Evolutionary conservation across 2,329 filamentous ascomycete species (phyloP), one percentile per base, ranked within the genome.

Genomic region (Pleomassaria siparia): DNA sequence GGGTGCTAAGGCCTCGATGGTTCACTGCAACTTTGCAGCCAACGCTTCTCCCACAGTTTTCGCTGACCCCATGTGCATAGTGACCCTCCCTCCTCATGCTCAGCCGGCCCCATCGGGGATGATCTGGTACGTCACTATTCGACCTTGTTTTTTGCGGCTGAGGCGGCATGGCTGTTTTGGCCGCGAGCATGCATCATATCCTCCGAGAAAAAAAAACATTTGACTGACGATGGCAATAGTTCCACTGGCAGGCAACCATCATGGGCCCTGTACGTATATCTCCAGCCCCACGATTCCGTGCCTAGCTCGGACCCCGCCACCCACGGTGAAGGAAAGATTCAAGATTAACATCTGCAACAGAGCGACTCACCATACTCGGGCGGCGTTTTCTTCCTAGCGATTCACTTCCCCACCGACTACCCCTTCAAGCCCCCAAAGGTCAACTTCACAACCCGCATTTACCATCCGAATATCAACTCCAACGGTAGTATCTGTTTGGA

Each of bases 381-480:
- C 73, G 94, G 94, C 70, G 92, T 99, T 64, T 99, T 99, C 83
- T 99, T 99, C 85, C 84, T 99, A 60, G 87, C 88, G 63, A 99
- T 99, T 72, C 91, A 96, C 79, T 97, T 99, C 82, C 94, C 94
- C 62, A 99, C 94, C 82, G 94, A 99, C 82, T 99, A 99, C 78
- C 94, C 94, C 33, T 99, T 99, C 84, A 99, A 99, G 87, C 94
- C 94, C 55, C 94, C 94, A 64, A 99, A 99, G 85, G 91, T 99
- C 77, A 96, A 96, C 87, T 99, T 99, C 84, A 97, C 91, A 66
- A 99, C 94, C 59, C 88, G 92, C 72, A 97, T 99, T 80, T 99
- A 99, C 76, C 94, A 99, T 80, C 94, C 94, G 68, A 99, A 99
- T 80, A 99, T 99, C 90, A 99, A 99, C 85, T 95, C 90, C 62